Percentiles rank a stretch among this genome's conserved stretches.
Conservation (phyloP, 2,329 filamentous ascomycete species). For the Emmonsia crescens region DNA sequence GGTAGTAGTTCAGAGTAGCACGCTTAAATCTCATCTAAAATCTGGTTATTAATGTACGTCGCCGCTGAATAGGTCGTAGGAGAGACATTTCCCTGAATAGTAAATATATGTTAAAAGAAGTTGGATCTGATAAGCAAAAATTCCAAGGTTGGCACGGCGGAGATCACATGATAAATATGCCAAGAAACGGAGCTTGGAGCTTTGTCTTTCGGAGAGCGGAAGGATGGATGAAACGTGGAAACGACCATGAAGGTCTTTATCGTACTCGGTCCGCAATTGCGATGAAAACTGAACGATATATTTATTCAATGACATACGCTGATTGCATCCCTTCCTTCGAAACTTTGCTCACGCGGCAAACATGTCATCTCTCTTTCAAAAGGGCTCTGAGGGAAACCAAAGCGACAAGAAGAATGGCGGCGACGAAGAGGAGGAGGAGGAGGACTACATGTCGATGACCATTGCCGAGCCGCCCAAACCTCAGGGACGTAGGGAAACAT, state of each 20-base stretch:
- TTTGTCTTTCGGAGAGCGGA: no score
- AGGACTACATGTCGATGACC: slow-evolving; percentile 97
- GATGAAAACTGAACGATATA: not conserved
- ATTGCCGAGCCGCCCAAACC: slow-evolving; percentile 53
- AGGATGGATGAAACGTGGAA: not conserved
- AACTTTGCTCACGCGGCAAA: not conserved
- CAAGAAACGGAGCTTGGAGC: no score
- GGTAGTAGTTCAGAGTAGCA: no score
- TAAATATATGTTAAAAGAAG: no score
- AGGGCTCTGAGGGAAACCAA: not conserved
- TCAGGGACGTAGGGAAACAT: slow-evolving; percentile 45
- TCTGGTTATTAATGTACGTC: no score
- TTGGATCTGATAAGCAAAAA: no score
- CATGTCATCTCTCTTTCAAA: not conserved
- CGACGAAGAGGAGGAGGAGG: slow-evolving; percentile 56
- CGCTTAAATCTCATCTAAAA: no score
- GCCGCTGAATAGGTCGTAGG: no score
- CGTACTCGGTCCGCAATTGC: not conserved
- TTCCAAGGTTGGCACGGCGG: no score
- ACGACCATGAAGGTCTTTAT: not conserved
- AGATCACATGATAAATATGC: no score
- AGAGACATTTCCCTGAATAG: no score
- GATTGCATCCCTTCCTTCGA: not conserved
- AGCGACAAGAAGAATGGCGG: not conserved
- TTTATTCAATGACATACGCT: not conserved